A percentile compares a stretch with the other conserved stretches of the same genome.
Conservation (phyloP, 345 rosid species). For the Noccaea bulbosa region DNA sequence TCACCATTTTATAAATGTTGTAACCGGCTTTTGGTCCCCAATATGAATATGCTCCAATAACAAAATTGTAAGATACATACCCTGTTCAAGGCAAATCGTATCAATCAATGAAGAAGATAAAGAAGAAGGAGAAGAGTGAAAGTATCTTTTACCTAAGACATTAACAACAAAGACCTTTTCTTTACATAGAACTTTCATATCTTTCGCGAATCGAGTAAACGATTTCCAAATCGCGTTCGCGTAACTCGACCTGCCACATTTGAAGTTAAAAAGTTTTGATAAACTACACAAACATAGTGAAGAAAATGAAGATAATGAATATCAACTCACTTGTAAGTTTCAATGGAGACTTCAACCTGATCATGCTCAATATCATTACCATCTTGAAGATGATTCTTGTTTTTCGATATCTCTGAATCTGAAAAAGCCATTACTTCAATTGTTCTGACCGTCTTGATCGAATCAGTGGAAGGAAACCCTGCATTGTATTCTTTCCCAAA, state of each 20-base stretch:
- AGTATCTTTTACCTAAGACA: conserved; percentile 30
- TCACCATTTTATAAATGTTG: conserved; percentile 77
- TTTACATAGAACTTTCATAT: conserved; percentile 34
- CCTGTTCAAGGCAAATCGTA: conserved; percentile 11
- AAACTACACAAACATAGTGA: neutral
- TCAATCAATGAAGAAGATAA: conserved; percentile 12
- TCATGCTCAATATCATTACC: conserved; percentile 30
- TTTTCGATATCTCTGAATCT: conserved; percentile 16
- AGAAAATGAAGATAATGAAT: neutral
- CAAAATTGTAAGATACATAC: conserved; percentile 84
- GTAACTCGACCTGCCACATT: conserved; percentile 21
- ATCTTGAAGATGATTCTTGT: conserved; percentile 19
- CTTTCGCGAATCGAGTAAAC: conserved; percentile 17
- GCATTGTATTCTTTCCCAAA: neutral
- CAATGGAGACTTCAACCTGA: conserved; percentile 17
- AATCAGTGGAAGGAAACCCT: conserved; percentile 33
- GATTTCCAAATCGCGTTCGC: conserved; percentile 8
- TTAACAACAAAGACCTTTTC: conserved; percentile 39
- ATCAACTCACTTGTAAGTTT: conserved; percentile 28
- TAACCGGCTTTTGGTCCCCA: conserved; percentile 99
- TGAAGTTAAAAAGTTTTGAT: neutral
- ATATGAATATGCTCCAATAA: conserved; percentile 93
- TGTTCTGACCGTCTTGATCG: neutral
- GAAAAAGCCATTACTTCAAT: conserved; percentile 25
- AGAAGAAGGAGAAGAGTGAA: neutral